These are phyloP conservation scores for Microdochium nivale DNA, from an alignment of 2,329 filamentous ascomycete genomes.

Conservation along the genomic window DNA sequence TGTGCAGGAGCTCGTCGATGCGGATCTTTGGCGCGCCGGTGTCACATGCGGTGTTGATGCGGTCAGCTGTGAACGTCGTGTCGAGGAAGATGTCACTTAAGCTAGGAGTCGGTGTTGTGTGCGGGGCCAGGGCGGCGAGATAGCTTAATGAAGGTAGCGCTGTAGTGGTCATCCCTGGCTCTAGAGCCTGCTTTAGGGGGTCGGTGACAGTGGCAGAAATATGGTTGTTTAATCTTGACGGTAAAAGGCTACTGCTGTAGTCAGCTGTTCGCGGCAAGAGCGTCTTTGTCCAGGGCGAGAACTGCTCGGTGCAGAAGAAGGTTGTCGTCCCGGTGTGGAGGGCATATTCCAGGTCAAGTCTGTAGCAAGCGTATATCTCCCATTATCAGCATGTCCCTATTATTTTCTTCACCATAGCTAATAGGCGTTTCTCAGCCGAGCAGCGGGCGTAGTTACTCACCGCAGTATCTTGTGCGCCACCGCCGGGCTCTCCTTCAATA, in stretches of 20 bases:
- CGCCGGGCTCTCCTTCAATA: constrained; percentile 7
- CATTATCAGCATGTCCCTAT: background rate
- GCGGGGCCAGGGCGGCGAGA: no score
- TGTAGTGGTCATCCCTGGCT: no score
- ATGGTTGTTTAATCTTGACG: no score
- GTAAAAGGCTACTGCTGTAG: constrained; percentile 4
- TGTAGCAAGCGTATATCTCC: background rate
- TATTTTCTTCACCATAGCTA: background rate
- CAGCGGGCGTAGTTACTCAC: constrained; percentile 4
- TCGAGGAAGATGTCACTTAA: background rate
- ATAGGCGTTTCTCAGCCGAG: background rate
- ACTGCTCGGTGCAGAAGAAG: constrained; percentile 4
- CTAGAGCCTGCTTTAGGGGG: no score
- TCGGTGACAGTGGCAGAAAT: no score
- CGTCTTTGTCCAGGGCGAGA: constrained; percentile 2
- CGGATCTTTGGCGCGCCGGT: background rate
- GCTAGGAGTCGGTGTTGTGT: background rate
- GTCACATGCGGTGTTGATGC: background rate
- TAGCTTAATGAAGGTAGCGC: no score
- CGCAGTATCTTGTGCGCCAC: constrained; percentile 13
- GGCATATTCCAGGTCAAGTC: constrained; percentile 16
- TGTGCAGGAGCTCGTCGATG: background rate
- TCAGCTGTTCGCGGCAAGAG: constrained; percentile 8
- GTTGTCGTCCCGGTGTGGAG: constrained; percentile 12
- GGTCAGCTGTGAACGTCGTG: background rate